Percentiles rank a stretch among this genome's conserved stretches.
Conservation (phyloP, 257 asterid species). For the Solanum gandarillasii region DNA sequence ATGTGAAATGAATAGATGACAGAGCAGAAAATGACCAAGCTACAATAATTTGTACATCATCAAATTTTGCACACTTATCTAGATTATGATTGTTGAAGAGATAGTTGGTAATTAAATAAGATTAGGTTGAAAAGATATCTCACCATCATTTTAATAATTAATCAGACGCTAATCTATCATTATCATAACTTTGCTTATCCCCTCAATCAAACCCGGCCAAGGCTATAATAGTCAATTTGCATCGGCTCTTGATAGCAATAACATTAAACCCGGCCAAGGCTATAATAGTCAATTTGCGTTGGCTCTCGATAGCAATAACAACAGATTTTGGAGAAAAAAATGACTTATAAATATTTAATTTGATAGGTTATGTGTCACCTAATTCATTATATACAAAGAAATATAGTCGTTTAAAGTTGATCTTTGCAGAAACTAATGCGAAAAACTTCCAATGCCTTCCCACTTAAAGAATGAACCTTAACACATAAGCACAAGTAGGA, state of each 20-base stretch:
- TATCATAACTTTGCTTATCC: background rate
- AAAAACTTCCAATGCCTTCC: background rate
- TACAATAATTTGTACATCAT: background rate
- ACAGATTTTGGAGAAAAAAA: too few species aligned
- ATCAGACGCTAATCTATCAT: background rate
- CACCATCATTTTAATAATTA: background rate
- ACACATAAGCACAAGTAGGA: background rate
- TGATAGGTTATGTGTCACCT: background rate
- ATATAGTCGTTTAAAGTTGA: too few species aligned
- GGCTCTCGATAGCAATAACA: too few species aligned
- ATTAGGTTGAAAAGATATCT: background rate
- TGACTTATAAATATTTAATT: too few species aligned
- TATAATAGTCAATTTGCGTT: too few species aligned
- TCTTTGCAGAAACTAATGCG: accelerated
- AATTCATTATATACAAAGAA: background rate
- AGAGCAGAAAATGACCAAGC: background rate
- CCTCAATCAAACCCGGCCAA: background rate
- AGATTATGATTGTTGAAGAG: background rate
- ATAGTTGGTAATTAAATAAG: background rate
- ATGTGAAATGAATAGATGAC: background rate
- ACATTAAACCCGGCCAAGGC: background rate
- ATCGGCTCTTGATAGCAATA: background rate
- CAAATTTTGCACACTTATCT: background rate
- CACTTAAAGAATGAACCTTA: too few species aligned
- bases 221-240: background rate